A percentile compares a stretch with the other conserved stretches of the same genome.
Evolutionary conservation across 495 filamentous ascomycete species (phyloP).

Genomic region (Annulohypoxylon stygium): DNA sequence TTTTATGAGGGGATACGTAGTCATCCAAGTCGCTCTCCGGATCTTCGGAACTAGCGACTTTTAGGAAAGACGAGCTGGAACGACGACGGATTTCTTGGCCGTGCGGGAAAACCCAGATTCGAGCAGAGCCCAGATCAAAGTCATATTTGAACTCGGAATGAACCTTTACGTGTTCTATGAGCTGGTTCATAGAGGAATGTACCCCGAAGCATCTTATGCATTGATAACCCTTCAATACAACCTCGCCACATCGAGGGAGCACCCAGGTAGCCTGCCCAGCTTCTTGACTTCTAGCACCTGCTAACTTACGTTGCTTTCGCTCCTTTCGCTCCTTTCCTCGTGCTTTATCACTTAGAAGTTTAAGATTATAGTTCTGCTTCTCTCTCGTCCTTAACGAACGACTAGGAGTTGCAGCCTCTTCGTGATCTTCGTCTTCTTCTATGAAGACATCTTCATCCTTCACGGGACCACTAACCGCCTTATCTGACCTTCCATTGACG

Average conservation of each 20-base stretch:
- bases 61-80: conserved; percentile 40
- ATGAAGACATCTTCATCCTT: conserved; percentile 46
- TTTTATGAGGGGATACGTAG: conserved; percentile 45
- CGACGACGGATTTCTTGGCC: conserved; percentile 46
- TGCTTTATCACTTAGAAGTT: conserved; percentile 61
- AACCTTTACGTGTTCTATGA: conserved; percentile 59
- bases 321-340: conserved; percentile 60
- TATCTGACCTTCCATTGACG: conserved; percentile 47
- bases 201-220: conserved; percentile 63
- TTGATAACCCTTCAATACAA: conserved; percentile 55
- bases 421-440: conserved; percentile 53
- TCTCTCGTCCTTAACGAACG: conserved; percentile 55
- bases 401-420: conserved; percentile 55
- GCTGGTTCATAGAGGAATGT: conserved; percentile 57
- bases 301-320: conserved; percentile 55
- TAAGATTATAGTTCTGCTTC: conserved; percentile 66
- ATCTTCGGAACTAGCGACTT: conserved; percentile 37
- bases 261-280: conserved; percentile 57
- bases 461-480: conserved; percentile 29
- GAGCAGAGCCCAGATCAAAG: conserved; percentile 51
- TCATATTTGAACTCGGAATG: conserved; percentile 62
- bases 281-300: conserved; percentile 48
- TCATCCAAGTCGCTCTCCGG: conserved; percentile 46
- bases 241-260: conserved; percentile 58
- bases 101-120: conserved; percentile 46